Evolutionary conservation across 2,329 filamentous ascomycete species (phyloP).

Genomic region (Graphium sp.): DNA sequence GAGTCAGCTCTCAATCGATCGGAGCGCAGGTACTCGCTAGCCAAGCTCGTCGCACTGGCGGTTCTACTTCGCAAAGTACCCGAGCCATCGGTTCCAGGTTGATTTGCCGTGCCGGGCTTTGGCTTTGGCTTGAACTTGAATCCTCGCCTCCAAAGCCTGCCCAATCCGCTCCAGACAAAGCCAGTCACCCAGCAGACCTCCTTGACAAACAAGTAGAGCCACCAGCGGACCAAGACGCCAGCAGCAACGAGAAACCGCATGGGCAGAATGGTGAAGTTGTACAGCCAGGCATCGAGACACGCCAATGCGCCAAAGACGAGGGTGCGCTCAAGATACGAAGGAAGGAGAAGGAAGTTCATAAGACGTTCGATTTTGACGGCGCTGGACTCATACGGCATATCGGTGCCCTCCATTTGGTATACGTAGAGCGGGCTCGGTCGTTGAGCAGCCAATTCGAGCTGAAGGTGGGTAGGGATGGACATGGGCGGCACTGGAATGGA

Average conservation of each 20-base stretch:
- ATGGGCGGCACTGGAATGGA: slow-evolving; percentile 33
- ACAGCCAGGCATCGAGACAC: slow-evolving; percentile 90
- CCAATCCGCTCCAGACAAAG: slow-evolving; percentile 67
- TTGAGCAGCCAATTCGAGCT: slow-evolving; percentile 45
- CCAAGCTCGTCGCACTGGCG: too few species aligned
- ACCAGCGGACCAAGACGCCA: slow-evolving; percentile 62
- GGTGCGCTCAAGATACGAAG: slow-evolving; percentile 66
- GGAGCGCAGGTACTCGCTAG: too few species aligned
- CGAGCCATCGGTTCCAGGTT: too few species aligned
- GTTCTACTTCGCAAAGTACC: too few species aligned
- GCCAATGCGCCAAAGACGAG: slow-evolving; percentile 79
- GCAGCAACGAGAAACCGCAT: slow-evolving; percentile 73
- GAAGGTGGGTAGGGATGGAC: slow-evolving; percentile 48
- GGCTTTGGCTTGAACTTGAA: too few species aligned
- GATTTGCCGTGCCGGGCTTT: too few species aligned
- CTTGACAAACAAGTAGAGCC: slow-evolving; percentile 52
- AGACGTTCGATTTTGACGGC: slow-evolving; percentile 83
- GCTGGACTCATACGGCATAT: slow-evolving; percentile 75
- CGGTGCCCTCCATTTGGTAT: slow-evolving; percentile 36
- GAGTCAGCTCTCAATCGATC: not conserved
- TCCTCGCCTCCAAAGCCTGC: slow-evolving; percentile 49
- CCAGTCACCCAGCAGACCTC: slow-evolving; percentile 56
- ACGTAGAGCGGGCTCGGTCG: slow-evolving; percentile 50
- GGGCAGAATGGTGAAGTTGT: slow-evolving; percentile 89
- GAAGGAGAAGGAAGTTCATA: slow-evolving; percentile 72